Evolutionary conservation across 805 yeast genomes (phyloP), one percentile per base, ranked within the genome.

Genomic region (Teunomyces tritomae): DNA sequence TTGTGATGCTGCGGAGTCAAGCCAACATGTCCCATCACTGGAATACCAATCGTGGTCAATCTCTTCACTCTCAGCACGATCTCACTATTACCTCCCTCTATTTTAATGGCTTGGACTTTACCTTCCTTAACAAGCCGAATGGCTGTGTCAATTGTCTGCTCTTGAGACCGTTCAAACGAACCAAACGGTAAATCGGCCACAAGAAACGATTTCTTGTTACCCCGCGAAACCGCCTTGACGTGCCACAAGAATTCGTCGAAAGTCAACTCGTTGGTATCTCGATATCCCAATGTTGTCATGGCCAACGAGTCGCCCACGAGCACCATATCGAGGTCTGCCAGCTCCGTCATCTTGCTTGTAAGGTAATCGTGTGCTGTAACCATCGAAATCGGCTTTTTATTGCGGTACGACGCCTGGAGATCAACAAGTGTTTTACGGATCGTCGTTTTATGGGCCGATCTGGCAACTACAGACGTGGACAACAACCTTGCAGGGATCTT

Each of bases 181-280:
- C 98, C 98, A 68, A 87, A 91, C 2, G 98, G 96, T 58, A 94
- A 67, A 63, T 92, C 99, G 0, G 87, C 94, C 4, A 92, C 77
- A 5, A 91, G 58, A 51, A 88, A 80, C 29, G 94, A 83, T 13
- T 77, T 58, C 2, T 75, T 63, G 29, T 81, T 78, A 0, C 94
- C 96, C 28, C 97, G 71, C 10, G 82, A 64, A 1, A 90, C 96
- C 0, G 97, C 85, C 45, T 77, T 74, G 34, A 86, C 83, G 56
- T 88, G 89, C 61, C 82, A 86, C 28, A 85, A 63, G 69, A 89
- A 88, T 63, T 94, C 92, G 8, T 89, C 91, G 44, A 89, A 78
- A 2, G 84, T 76, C 26, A 94, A 67, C 57, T 87, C 87, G 50
- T 85, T 82, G 0, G 98, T 85, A 36, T 86, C 83, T 2, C 74